Percentiles rank a stretch among this genome's conserved stretches.
Evolutionary conservation across 495 filamentous ascomycete species (phyloP).

Genomic region (Trichocladium antarcticum): DNA sequence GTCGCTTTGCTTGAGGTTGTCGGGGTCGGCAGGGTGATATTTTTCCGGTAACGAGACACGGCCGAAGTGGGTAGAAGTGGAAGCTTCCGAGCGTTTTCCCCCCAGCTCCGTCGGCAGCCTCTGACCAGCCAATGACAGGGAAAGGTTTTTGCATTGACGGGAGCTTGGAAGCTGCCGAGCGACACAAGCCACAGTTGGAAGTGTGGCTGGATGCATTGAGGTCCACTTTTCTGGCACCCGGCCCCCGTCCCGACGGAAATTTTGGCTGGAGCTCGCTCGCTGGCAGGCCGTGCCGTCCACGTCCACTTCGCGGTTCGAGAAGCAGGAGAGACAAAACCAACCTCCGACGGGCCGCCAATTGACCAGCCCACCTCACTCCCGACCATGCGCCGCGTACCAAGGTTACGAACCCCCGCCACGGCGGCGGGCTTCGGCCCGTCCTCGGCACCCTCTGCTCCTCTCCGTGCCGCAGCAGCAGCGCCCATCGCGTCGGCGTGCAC

Average conservation of each 20-base stretch:
- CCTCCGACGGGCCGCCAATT: constrained; percentile 6
- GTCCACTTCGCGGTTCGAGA: neutral
- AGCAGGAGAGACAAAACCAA: neutral
- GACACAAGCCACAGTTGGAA: constrained; percentile 2
- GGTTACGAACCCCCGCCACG: constrained; percentile 19
- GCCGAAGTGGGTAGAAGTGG: neutral
- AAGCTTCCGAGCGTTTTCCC: constrained; percentile 10
- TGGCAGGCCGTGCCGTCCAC: neutral
- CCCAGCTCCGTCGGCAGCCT: constrained; percentile 12
- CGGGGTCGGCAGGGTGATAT: neutral
- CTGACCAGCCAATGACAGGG: constrained; percentile 21
- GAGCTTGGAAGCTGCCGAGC: neutral
- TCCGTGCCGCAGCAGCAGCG: constrained; percentile 13
- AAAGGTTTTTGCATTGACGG: constrained; percentile 18
- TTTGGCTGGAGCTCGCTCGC: constrained; percentile 10
- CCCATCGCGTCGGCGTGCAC: no score
- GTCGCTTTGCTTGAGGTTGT: neutral
- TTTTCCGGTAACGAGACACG: neutral
- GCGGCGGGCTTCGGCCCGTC: constrained; percentile 17
- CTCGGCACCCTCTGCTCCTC: constrained; percentile 3
- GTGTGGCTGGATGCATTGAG: constrained; percentile 6
- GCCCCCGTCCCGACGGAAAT: constrained; percentile 3
- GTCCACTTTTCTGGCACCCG: neutral
- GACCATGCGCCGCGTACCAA: constrained; percentile 24
- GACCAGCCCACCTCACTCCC: neutral